phyloP scores from a whole-genome alignment of 768 basidiomycete species.

The Tylopilus plumbeoviolaceoides region DNA sequence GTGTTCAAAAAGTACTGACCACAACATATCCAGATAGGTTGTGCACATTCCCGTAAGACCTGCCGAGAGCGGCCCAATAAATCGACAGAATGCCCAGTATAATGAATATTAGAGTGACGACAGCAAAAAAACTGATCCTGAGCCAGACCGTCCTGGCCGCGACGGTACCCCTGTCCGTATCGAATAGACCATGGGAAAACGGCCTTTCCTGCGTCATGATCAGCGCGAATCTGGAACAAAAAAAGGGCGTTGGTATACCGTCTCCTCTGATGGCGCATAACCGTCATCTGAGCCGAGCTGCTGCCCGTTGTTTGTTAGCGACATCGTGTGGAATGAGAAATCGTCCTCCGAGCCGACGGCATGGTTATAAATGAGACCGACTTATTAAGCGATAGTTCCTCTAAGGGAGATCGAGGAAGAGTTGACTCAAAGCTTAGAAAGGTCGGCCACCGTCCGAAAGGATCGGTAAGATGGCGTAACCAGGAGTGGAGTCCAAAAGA shows the following conservation, averaged over 20 bases:
- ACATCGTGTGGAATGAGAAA: background rate
- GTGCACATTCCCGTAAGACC: slow-evolving; percentile 32
- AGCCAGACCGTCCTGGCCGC: slow-evolving; percentile 38
- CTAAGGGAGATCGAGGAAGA: background rate
- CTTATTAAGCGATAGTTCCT: slow-evolving; percentile 19
- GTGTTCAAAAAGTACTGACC: slow-evolving; percentile 33
- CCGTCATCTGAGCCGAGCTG: background rate
- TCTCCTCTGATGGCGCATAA: slow-evolving; percentile 1
- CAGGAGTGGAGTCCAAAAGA: too few relatives aligned
- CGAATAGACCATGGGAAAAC: slow-evolving; percentile 29
- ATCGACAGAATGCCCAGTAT: slow-evolving; percentile 52
- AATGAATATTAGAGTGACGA: slow-evolving; percentile 36
- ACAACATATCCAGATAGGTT: slow-evolving; percentile 56
- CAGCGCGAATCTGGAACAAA: slow-evolving; percentile 1
- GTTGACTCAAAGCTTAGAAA: background rate
- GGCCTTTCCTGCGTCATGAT: slow-evolving; percentile 18
- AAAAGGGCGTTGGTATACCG: slow-evolving; percentile 5
- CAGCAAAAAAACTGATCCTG: slow-evolving; percentile 35
- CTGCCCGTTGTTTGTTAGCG: background rate
- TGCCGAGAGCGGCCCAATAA: slow-evolving; percentile 58
- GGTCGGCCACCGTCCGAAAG: background rate
- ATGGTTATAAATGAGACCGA: background rate
- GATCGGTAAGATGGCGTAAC: too few relatives aligned
- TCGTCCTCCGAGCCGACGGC: background rate
- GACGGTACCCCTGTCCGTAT: slow-evolving; percentile 26